A percentile compares a stretch with the other conserved stretches of the same genome.
These are phyloP conservation scores for Alternaria arborescens DNA, from an alignment of 2,329 filamentous ascomycete species.

Conservation along the genomic window DNA sequence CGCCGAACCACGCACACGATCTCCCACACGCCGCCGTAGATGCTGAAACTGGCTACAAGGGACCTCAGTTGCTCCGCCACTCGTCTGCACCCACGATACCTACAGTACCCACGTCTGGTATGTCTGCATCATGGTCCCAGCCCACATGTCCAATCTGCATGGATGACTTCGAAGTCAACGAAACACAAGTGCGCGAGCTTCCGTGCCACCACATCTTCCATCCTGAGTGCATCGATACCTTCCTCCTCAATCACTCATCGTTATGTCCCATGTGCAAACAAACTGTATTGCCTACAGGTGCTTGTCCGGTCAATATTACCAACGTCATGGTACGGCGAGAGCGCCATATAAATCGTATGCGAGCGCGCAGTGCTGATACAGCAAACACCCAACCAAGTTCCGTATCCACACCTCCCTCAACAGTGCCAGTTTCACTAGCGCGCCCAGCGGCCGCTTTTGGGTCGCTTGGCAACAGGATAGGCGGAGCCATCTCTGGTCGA, in stretches of 20 bases:
- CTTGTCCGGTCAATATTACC: conserved; percentile 62
- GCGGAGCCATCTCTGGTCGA: conserved; percentile 33
- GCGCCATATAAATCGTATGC: conserved; percentile 69
- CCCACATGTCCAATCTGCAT: conserved; percentile 90
- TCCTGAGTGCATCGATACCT: conserved; percentile 87
- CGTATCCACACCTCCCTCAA: background rate
- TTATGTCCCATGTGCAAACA: conserved; percentile 92
- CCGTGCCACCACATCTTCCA: conserved; percentile 95
- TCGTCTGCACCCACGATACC: conserved; percentile 30
- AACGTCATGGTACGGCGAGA: conserved; percentile 88
- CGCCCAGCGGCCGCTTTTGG: conserved; percentile 26
- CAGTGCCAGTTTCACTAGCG: conserved; percentile 3
- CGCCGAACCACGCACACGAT: conserved; percentile 18
- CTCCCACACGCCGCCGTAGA: conserved; percentile 21
- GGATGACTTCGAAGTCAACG: conserved; percentile 75
- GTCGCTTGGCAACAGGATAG: conserved; percentile 37
- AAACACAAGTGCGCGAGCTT: conserved; percentile 81
- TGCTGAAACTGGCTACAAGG: conserved; percentile 28
- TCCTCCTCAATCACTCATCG: conserved; percentile 79
- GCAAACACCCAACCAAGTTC: conserved; percentile 13
- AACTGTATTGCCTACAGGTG: conserved; percentile 75
- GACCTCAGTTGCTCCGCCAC: conserved; percentile 20
- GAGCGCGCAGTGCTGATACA: conserved; percentile 55
- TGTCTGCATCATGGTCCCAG: conserved; percentile 66
- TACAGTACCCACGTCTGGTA: conserved; percentile 10